Percentiles rank a stretch among this genome's conserved stretches.
Conservation (phyloP, 768 basidiomycete genomes). For the Gloeophyllum trabeum region DNA sequence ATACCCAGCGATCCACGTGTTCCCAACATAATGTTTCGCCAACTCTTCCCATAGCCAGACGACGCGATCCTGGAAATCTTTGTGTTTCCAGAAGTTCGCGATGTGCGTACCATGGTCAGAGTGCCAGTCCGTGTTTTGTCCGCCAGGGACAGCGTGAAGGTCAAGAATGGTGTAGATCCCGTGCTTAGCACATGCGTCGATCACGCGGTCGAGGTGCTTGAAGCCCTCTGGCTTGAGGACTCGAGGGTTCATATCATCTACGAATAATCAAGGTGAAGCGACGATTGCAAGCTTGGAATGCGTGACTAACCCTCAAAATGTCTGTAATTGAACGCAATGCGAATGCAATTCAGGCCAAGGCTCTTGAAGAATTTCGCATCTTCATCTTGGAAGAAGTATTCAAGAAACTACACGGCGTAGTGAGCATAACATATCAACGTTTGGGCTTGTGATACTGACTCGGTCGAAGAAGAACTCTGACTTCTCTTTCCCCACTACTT, state of each 20-base stretch:
- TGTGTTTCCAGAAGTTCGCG: constrained; percentile 73
- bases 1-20: constrained; percentile 81
- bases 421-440: neutral
- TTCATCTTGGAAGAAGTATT: constrained; percentile 71
- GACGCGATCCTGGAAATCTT: constrained; percentile 72
- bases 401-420: constrained; percentile 44
- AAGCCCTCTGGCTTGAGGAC: constrained; percentile 66
- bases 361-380: constrained; percentile 73
- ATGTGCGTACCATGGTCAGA: constrained; percentile 59
- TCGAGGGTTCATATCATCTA: constrained; percentile 68
- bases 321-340: constrained; percentile 64
- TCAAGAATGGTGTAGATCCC: constrained; percentile 79
- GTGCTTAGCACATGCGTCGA: constrained; percentile 61
- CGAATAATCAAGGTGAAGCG: constrained; percentile 13
- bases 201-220: constrained; percentile 76
- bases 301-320: constrained; percentile 49
- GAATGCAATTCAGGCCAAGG: constrained; percentile 72
- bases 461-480: constrained; percentile 80
- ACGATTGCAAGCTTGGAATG: too few relatives aligned
- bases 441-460: constrained; percentile 22
- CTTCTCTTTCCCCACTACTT: constrained; percentile 54
- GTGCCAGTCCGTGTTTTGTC: constrained; percentile 78
- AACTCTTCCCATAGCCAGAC: constrained; percentile 73
- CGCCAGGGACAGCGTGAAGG: constrained; percentile 66
- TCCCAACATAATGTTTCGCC: constrained; percentile 63